Evolutionary conservation across 176 grass and related monocot genomes (phyloP), one percentile per base, ranked within the genome.

Genomic region (Phoenix roebelenii): DNA sequence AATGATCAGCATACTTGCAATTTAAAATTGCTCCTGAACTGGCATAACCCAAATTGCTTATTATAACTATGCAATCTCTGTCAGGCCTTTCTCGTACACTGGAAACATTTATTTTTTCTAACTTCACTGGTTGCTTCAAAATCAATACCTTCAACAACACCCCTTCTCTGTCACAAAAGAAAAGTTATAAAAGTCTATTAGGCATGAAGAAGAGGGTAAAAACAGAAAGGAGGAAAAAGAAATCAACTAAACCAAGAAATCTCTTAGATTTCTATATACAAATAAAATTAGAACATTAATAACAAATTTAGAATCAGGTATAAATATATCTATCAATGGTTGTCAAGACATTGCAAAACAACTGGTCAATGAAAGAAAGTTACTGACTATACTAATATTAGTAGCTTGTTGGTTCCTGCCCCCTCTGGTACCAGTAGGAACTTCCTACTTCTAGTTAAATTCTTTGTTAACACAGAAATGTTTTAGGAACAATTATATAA

Each of bases 121-220:
- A 96, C 91, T 90, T 96, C 91, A 57, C 91, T 85, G n/a, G 85
- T 88, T 59, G 74, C 78, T 65, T 79, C 85, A 72, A 79, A 88
- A 58, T 88, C 85, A 65, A 79, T 61, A 17, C 76, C 79, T 68
- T 64, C 63, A 73, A 83, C 76, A 72, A 83, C 79, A 24, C 79
- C 85, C 74, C 85, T 69, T 55, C 79, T 82, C 85, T 88, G 79
- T 62, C 25, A 61, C 10, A 64, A 67, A 61, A 76, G 23, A 24
- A 25, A 72, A 51, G 15, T 63, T 73, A 64, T 20, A 69, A 64
- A n/a, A 83, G 50, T 69, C 56, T 16, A 63, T 23, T 49, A 64
- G 63, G 22, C 49, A 56, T 44, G 23, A 20, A 20, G 20, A 20
- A 20, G 20, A 20, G 20, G 20, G 20, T 20, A 20, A 20, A 20